These are phyloP conservation scores for Butyriboletus appendiculatus DNA, from an alignment of 1,284 basidiomycete genomes.

Conservation along the genomic window DNA sequence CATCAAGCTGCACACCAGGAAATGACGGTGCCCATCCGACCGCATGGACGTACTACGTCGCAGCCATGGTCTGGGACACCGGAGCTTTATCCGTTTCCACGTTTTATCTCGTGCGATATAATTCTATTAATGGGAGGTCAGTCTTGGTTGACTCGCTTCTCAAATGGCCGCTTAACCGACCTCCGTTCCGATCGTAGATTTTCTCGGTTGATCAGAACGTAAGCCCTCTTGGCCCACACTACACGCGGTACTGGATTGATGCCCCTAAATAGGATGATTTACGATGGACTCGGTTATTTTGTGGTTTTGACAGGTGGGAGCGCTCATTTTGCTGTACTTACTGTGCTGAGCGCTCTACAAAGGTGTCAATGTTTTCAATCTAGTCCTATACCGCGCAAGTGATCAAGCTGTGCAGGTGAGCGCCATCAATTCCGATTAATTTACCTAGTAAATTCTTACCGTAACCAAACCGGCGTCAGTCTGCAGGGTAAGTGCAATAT, in stretches of 20 bases:
- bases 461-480: slow-evolving; percentile 20
- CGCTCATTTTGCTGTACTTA: not conserved
- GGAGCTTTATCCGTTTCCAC: slow-evolving; percentile 39
- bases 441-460: not conserved
- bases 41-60: slow-evolving; percentile 45
- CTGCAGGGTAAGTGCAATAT: slow-evolving; percentile 30
- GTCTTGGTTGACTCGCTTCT: slow-evolving; percentile 3
- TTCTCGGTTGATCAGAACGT: slow-evolving; percentile 34
- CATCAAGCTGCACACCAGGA: slow-evolving; percentile 38
- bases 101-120: slow-evolving; percentile 33
- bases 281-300: slow-evolving; percentile 38
- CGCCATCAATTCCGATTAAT: slow-evolving; percentile 13
- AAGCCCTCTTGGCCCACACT: slow-evolving; percentile 1
- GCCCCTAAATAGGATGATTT: slow-evolving; percentile 31
- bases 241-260: slow-evolving; percentile 4
- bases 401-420: slow-evolving; percentile 27
- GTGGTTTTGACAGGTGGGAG: slow-evolving; percentile 32
- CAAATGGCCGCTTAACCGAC: slow-evolving; percentile 8
- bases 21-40: slow-evolving; percentile 26
- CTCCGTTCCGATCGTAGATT: slow-evolving; percentile 18
- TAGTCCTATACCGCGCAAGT: slow-evolving; percentile 28
- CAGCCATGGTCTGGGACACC: slow-evolving; percentile 42
- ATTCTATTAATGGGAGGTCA: slow-evolving; percentile 29
- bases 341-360: slow-evolving; percentile 3
- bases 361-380: slow-evolving; percentile 32